Evolutionary conservation across 176 grass and related monocot species (phyloP).

Genomic region (Melocanna baccifera): DNA sequence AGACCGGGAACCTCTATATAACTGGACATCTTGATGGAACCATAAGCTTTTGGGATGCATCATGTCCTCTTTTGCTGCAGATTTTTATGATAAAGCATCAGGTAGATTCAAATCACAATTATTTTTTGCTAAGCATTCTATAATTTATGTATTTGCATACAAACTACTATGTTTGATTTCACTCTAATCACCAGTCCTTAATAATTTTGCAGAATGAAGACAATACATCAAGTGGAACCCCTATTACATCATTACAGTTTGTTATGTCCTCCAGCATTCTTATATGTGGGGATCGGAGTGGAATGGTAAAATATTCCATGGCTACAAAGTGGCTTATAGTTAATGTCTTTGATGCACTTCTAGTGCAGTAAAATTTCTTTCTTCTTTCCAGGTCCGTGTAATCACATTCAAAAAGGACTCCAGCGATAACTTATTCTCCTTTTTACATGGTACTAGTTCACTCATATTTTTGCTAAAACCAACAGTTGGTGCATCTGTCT

Average conservation of each 20-base stretch:
- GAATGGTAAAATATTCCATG: conserved; percentile 44
- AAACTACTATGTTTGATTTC: not conserved
- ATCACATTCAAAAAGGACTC: conserved; percentile 81
- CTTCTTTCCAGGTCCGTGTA: conserved; percentile 56
- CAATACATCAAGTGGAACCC: conserved; percentile 33
- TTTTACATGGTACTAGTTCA: conserved; percentile 72
- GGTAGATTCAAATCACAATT: conserved; percentile 42
- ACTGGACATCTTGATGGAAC: conserved; percentile 92
- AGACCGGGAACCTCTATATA: conserved; percentile 73
- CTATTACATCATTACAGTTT: conserved; percentile 83
- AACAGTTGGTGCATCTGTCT: not conserved
- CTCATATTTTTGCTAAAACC: not conserved
- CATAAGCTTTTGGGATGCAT: conserved; percentile 94
- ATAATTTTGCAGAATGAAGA: conserved; percentile 62
- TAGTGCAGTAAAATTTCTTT: conserved; percentile 17
- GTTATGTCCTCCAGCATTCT: conserved; percentile 69
- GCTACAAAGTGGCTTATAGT: not conserved
- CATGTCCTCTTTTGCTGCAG: conserved; percentile 67
- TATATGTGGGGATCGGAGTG: conserved; percentile 69
- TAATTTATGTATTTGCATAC: conserved; percentile 12
- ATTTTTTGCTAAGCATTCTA: conserved; percentile 15
- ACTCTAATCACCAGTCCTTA: not conserved
- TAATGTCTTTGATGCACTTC: conserved; percentile 18
- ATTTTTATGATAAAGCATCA: conserved; percentile 80
- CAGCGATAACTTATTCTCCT: conserved; percentile 61